A percentile compares a stretch with the other conserved stretches of the same genome.
These are phyloP conservation scores for Aechmea fasciata DNA, from an alignment of 176 grass and related monocot genomes.

Conservation along the genomic window DNA sequence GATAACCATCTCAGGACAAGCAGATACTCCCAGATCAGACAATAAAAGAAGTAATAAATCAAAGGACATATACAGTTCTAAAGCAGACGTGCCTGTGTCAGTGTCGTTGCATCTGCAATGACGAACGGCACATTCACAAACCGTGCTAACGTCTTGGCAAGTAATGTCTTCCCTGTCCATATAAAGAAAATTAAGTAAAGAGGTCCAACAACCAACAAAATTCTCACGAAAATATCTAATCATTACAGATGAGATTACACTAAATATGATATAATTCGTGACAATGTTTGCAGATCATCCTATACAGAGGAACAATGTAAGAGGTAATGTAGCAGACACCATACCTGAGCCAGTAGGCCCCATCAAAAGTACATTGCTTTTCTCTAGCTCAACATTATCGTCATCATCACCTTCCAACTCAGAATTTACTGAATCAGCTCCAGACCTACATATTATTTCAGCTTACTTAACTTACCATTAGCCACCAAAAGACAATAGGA, in stretches of 20 bases:
- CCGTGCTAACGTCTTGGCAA: slow-evolving; percentile 96
- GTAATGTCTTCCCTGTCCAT: slow-evolving; percentile 87
- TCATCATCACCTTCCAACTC: slow-evolving; percentile 55
- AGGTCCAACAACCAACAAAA: slow-evolving; percentile 2
- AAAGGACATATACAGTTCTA: not conserved
- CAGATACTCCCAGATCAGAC: not conserved
- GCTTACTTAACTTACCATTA: slow-evolving; percentile 3
- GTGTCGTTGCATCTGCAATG: slow-evolving; percentile 96
- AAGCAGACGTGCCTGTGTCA: slow-evolving; percentile 82
- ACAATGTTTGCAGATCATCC: not conserved
- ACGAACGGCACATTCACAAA: slow-evolving; percentile 99
- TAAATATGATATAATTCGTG: not conserved
- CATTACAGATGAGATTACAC: not conserved
- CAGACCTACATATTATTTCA: slow-evolving; percentile 54
- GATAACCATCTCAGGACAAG: no score
- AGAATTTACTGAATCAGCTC: slow-evolving; percentile 57
- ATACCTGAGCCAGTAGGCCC: slow-evolving; percentile 97
- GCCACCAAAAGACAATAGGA: not conserved
- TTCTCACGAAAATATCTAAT: not conserved
- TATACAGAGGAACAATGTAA: not conserved
- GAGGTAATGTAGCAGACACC: slow-evolving; percentile 14
- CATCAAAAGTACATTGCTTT: slow-evolving; percentile 97
- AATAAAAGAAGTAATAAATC: not conserved
- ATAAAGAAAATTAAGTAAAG: not conserved
- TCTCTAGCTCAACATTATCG: slow-evolving; percentile 85